These are phyloP conservation scores for Botrytis tulipae DNA, from an alignment of 2,329 filamentous ascomycete genomes.

Conservation along the genomic window DNA sequence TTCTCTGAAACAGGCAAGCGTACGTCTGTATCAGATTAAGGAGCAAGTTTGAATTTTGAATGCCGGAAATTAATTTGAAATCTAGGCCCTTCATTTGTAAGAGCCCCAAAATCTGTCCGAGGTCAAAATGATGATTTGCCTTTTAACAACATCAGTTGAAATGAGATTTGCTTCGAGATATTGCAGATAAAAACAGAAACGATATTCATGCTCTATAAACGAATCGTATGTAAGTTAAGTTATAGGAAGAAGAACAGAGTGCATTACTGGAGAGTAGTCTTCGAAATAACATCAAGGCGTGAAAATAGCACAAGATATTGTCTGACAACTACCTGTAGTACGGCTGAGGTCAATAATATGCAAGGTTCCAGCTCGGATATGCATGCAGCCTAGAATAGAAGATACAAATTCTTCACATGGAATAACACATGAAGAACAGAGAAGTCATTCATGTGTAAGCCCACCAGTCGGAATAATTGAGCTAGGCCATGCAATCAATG, in stretches of 20 bases:
- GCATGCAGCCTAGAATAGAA: constrained; percentile 8
- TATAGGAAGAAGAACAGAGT: not conserved
- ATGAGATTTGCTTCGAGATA: not conserved
- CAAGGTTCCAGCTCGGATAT: constrained; percentile 15
- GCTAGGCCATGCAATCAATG: not conserved
- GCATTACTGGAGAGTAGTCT: not conserved
- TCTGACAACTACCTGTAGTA: not conserved
- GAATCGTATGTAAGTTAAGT: not conserved
- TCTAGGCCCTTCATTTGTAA: not conserved
- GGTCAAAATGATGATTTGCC: not conserved
- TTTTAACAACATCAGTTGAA: not conserved
- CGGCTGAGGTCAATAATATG: constrained; percentile 9
- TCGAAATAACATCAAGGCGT: not conserved
- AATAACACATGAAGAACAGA: not conserved
- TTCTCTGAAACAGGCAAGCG: not conserved
- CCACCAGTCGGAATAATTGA: not conserved
- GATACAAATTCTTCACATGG: not conserved
- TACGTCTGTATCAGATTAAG: not conserved
- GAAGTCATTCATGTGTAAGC: not conserved
- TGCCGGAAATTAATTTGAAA: not conserved
- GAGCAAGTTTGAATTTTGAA: not conserved
- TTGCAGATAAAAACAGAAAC: not conserved
- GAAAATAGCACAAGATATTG: not conserved
- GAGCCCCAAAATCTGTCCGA: not conserved
- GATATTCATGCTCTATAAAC: not conserved